Evolutionary conservation across 2,329 filamentous ascomycete species (phyloP).

Genomic region (Sordariomycetes sp.): DNA sequence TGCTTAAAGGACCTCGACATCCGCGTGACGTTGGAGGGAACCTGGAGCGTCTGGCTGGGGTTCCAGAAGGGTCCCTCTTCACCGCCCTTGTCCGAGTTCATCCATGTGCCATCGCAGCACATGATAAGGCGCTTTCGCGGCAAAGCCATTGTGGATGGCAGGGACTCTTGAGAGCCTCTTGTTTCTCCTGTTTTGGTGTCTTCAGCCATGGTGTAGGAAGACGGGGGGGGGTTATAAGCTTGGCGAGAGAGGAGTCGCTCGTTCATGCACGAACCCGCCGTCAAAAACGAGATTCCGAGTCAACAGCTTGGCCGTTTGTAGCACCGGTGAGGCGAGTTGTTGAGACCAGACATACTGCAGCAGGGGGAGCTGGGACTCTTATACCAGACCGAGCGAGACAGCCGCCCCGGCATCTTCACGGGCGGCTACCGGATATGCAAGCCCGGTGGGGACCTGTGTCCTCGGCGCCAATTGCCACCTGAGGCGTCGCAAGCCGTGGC

Average conservation of each 20-base stretch:
- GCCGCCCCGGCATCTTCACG: too few species aligned
- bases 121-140: constrained; percentile 34
- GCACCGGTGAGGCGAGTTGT: neutral
- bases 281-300: neutral
- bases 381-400: too few species aligned
- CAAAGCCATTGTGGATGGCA: neutral
- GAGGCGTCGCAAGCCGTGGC: neutral
- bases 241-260: neutral
- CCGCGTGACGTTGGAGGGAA: constrained; percentile 50
- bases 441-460: too few species aligned
- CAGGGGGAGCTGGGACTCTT: neutral
- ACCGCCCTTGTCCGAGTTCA: constrained; percentile 39
- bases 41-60: constrained; percentile 28
- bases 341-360: neutral
- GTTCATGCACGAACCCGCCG: neutral
- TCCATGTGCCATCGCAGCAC: constrained; percentile 45
- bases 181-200: neutral
- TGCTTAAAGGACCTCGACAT: constrained; percentile 46
- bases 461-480: neutral
- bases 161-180: neutral
- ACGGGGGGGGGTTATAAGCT: neutral
- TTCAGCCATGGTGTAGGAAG: too few species aligned
- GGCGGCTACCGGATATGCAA: too few species aligned
- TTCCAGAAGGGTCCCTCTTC: constrained; percentile 25
- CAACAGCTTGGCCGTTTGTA: neutral